Base-by-base conservation (phyloP, 371 early-diverging fungal genomes). In the Mortierella sp. region DNA sequence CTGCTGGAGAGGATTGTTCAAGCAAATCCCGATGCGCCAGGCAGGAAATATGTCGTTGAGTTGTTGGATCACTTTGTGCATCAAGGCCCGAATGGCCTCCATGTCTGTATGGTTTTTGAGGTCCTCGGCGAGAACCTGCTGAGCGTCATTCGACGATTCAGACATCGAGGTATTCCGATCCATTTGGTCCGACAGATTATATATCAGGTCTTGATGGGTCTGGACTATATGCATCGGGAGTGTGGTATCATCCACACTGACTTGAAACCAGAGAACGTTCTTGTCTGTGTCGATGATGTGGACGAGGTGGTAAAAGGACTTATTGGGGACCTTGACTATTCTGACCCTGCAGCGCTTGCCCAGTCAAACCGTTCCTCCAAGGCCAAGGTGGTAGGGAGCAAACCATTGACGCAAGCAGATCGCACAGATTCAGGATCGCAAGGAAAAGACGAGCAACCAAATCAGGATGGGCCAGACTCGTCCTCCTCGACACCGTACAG, bases 181-280 rank as follows among this genome's bases (percentile, higher is more conserved):
- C 82, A 81, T 29, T 89, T 97, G 50, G 98, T 98, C 57, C 95
- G 93, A 80, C 91, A 95, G 46, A 94, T 98, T 47, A 81, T 93
- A 4, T 88, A 91, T 63, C 98, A 98, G 75, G 89, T 97, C 0
- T 81, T 98, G 37, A 86, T 92, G 84, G 98, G 96, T 5, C 82
- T 98, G 62, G 97, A 96, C 65, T 98, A 96, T 72, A 85, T 98
- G 68, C 99, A 98, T 80, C 80, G 92, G n/a, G 93, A 95, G 64
- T 98, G 99, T 85, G 93, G 93, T n/a, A 96, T 99, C 76, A 96
- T 98, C 53, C 99, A 99, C 85, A 98, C 99, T 0, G 99, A 99
- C 81, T 75, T 99, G 48, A 99, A 99, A 79, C 99, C 99, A 0
- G 99, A 97, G 77, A 97, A 97, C 80, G 95, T 97, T 7, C 84